These are phyloP conservation scores for Flaveria brownii DNA, from an alignment of 129 eudicot genomes.

Conservation along the genomic window DNA sequence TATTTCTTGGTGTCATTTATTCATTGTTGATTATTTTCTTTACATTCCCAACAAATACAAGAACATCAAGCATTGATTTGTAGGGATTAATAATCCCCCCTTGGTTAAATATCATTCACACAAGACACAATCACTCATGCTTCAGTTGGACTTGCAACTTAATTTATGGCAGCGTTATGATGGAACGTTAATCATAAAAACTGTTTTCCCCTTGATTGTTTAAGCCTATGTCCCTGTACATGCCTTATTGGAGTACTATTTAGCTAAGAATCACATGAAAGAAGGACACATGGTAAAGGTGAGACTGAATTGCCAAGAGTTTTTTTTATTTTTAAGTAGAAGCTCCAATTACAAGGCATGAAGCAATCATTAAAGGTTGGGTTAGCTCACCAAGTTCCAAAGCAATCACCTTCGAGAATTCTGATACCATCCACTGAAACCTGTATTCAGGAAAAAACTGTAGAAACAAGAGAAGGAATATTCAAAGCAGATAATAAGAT, in stretches of 20 bases:
- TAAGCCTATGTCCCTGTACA: neutral
- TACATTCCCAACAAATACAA: neutral
- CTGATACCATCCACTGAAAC: conserved; percentile 82
- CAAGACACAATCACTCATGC: neutral
- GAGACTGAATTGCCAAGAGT: neutral
- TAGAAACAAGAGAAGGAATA: conserved; percentile 31
- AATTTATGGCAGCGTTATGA: neutral
- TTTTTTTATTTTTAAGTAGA: neutral
- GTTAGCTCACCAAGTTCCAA: conserved; percentile 83
- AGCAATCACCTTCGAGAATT: conserved; percentile 70
- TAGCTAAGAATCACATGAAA: neutral
- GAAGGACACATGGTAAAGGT: neutral
- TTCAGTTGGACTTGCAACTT: neutral
- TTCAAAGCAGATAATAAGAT: conserved; percentile 21
- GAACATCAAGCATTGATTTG: neutral
- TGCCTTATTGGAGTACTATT: neutral
- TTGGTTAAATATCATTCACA: neutral
- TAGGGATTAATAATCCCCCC: neutral
- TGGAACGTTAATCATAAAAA: neutral
- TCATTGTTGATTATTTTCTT: neutral
- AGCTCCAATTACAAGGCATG: neutral
- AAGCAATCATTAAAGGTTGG: conserved; percentile 3
- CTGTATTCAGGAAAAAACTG: conserved; percentile 94
- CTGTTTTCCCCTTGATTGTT: neutral
- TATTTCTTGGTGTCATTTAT: neutral